Evolutionary conservation across 2,329 filamentous ascomycete species (phyloP).

Genomic region (Cladosporium cucumerinum): DNA sequence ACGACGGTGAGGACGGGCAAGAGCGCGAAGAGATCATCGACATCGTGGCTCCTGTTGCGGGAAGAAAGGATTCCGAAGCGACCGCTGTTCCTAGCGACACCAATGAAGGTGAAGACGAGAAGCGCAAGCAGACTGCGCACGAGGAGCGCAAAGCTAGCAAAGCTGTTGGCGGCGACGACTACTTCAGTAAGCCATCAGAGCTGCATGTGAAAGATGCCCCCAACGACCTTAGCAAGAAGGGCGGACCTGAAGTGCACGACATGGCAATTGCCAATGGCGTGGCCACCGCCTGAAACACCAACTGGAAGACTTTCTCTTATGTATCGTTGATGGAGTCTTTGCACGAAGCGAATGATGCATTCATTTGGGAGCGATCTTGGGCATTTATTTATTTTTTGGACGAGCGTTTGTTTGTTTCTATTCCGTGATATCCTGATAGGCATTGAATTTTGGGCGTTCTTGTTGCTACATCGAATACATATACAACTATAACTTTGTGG

Average conservation of each 20-base stretch:
- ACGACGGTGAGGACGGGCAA: not conserved
- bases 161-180: not conserved
- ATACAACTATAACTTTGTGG: not conserved
- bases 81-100: conserved; percentile 16
- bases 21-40: not conserved
- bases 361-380: conserved; percentile 2
- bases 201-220: not conserved
- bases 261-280: conserved; percentile 9
- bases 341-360: not conserved
- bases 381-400: not conserved
- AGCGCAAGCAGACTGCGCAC: conserved; percentile 2
- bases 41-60: not conserved
- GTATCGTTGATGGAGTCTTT: not conserved
- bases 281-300: not conserved
- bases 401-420: not conserved
- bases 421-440: conserved; percentile 1
- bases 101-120: not conserved
- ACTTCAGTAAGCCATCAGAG: conserved; percentile 8
- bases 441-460: not conserved
- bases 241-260: conserved; percentile 4
- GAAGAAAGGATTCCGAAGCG: conserved; percentile 12
- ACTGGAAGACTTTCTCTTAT: not conserved
- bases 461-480: not conserved
- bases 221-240: not conserved
- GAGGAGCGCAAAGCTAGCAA: conserved; percentile 1